phyloP scores from a whole-genome alignment of 305 asterid species.

The Lippia alba region DNA sequence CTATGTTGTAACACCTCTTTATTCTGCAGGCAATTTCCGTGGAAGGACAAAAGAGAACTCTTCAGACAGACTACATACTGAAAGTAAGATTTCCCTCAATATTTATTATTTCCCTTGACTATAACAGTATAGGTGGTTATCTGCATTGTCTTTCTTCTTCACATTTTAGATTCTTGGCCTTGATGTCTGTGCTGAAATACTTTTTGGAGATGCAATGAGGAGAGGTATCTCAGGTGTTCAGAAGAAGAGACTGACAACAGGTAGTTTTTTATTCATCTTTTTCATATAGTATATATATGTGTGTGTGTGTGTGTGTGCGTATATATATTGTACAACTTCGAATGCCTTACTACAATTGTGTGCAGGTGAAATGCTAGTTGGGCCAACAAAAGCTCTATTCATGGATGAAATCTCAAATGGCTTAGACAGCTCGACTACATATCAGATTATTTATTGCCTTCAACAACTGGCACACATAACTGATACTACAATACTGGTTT shows the following conservation, averaged over 20 bases:
- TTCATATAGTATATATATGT: too few species aligned
- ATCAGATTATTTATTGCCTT: conserved; percentile 47
- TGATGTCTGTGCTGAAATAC: conserved; percentile 45
- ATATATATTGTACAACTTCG: neutral
- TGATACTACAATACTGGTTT: conserved; percentile 48
- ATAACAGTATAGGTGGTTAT: neutral
- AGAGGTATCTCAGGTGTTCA: conserved; percentile 58
- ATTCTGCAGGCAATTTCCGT: conserved; percentile 58
- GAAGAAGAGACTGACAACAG: conserved; percentile 50
- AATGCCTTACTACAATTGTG: neutral
- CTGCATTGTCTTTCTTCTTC: neutral
- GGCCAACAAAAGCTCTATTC: conserved; percentile 53
- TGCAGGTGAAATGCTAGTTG: conserved; percentile 54
- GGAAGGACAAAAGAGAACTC: conserved; percentile 61
- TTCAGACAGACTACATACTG: conserved; percentile 71
- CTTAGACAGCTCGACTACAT: conserved; percentile 52
- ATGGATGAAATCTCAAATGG: conserved; percentile 56
- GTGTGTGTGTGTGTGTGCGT: too few species aligned
- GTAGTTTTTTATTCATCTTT: conserved; percentile 22
- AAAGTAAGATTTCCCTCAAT: conserved; percentile 41
- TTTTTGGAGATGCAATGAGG: conserved; percentile 44
- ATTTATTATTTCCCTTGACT: neutral
- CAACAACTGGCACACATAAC: conserved; percentile 51
- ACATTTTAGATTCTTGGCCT: conserved; percentile 48
- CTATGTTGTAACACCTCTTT: neutral